Conservation (phyloP, 2,329 filamentous ascomycete genomes). For the Colletotrichum camelliae region DNA sequence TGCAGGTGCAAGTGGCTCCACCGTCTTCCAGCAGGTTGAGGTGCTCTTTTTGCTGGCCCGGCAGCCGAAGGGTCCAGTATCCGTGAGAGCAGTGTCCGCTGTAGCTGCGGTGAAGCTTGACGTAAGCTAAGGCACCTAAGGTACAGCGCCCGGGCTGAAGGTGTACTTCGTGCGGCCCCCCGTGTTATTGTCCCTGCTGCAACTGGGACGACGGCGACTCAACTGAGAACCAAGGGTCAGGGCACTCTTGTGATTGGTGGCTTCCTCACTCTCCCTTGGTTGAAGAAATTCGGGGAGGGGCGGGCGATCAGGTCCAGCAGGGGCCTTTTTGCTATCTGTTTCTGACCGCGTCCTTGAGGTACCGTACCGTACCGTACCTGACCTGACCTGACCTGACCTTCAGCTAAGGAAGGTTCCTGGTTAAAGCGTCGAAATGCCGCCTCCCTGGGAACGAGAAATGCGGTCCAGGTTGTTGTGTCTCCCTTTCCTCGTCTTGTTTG, state of each 20-base stretch:
- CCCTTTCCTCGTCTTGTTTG: not conserved
- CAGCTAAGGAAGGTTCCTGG: not conserved
- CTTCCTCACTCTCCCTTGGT: not conserved
- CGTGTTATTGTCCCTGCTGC: not conserved
- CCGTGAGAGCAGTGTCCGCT: not conserved
- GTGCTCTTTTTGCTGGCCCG: not conserved
- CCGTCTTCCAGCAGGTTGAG: not conserved
- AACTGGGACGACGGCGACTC: not conserved
- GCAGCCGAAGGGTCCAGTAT: not conserved
- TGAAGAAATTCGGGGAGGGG: not conserved
- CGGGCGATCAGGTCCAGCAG: not conserved
- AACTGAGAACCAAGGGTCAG: not conserved
- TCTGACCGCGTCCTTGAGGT: not conserved
- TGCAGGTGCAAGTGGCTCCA: not conserved
- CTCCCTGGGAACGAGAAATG: not conserved
- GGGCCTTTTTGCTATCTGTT: not conserved
- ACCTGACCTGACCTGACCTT: not conserved
- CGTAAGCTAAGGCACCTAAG: not conserved
- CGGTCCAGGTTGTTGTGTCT: not conserved
- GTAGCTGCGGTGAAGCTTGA: not conserved
- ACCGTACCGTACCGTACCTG: not conserved
- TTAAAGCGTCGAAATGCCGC: not conserved
- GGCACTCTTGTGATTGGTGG: slow-evolving; percentile 1
- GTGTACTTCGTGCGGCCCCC: not conserved
- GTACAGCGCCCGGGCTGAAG: not conserved